Conservation (phyloP, 2,329 filamentous ascomycete species). For the Arachnomyces sp. region DNA sequence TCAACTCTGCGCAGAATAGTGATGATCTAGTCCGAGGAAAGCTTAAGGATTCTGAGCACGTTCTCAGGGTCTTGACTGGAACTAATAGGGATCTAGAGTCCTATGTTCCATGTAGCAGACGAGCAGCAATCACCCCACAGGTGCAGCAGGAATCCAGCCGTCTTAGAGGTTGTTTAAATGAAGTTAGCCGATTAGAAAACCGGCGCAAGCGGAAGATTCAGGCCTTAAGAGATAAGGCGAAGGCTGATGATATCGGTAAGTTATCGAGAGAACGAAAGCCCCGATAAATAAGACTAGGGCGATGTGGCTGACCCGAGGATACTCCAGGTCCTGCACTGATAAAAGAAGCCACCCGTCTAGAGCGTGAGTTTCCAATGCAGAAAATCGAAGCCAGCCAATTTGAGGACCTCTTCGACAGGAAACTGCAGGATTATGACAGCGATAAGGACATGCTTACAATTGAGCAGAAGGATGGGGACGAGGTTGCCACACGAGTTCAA, state of each 20-base stretch:
- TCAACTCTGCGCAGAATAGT: conserved; percentile 60
- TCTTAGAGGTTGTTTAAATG: conserved; percentile 72
- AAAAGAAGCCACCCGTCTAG: conserved; percentile 71
- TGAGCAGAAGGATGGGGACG: conserved; percentile 69
- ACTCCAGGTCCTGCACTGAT: conserved; percentile 62
- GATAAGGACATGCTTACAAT: conserved; percentile 64
- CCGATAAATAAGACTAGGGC: too few species aligned
- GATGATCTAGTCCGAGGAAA: conserved; percentile 69
- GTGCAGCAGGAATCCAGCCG: conserved; percentile 71
- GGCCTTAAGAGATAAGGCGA: conserved; percentile 66
- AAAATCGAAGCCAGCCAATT: conserved; percentile 82
- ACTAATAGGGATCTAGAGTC: conserved; percentile 75
- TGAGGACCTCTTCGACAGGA: conserved; percentile 78
- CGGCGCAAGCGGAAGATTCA: conserved; percentile 72
- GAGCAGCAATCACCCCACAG: conserved; percentile 67
- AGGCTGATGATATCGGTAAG: conserved; percentile 74
- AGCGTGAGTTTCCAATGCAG: conserved; percentile 77
- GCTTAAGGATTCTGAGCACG: conserved; percentile 63
- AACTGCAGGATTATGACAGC: conserved; percentile 70
- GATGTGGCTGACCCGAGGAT: neutral
- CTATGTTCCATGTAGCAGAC: conserved; percentile 77
- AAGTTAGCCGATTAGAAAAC: conserved; percentile 74
- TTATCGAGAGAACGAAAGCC: too few species aligned
- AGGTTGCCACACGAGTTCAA: conserved; percentile 58
- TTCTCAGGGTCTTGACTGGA: conserved; percentile 68